These are phyloP conservation scores for Sugiyamaella chiloensis DNA, from an alignment of 805 yeast genomes.

Conservation along the genomic window DNA sequence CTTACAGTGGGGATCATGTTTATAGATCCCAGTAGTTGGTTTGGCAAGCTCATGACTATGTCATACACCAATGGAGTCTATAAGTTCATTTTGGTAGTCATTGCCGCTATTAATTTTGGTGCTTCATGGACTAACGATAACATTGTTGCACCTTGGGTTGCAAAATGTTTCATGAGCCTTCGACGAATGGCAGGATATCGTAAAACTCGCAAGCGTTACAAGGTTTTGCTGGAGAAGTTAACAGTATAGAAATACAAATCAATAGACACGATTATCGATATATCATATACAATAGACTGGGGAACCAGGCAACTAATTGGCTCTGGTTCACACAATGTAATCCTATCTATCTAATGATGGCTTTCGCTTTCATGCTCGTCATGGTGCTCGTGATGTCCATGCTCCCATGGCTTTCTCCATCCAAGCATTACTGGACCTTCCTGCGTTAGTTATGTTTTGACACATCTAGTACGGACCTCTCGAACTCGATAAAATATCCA, in stretches of 20 bases:
- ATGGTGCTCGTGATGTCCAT: constrained; percentile 27
- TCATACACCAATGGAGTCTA: constrained; percentile 54
- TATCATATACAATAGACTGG: neutral
- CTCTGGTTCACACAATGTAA: neutral
- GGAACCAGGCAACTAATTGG: no score
- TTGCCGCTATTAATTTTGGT: constrained; percentile 49
- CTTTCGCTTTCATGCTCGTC: constrained; percentile 19
- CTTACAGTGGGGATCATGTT: constrained; percentile 55
- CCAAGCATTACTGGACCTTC: constrained; percentile 41
- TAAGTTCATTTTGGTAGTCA: constrained; percentile 38
- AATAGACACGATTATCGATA: neutral
- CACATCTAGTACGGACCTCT: constrained; percentile 47
- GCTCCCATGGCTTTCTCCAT: constrained; percentile 43
- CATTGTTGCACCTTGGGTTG: constrained; percentile 41
- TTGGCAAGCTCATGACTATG: constrained; percentile 73
- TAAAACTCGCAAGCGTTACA: constrained; percentile 36
- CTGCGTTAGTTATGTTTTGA: constrained; percentile 14
- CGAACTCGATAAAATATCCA: constrained; percentile 80
- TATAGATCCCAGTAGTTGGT: constrained; percentile 47
- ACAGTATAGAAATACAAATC: neutral
- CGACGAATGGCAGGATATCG: constrained; percentile 20
- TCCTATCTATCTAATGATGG: no score
- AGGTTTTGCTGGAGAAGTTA: constrained; percentile 28
- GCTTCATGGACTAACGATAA: constrained; percentile 47
- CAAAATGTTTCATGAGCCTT: constrained; percentile 29